These are phyloP conservation scores for Vaccinium darrowii DNA, from an alignment of 148 eudicot species.

Conservation along the genomic window DNA sequence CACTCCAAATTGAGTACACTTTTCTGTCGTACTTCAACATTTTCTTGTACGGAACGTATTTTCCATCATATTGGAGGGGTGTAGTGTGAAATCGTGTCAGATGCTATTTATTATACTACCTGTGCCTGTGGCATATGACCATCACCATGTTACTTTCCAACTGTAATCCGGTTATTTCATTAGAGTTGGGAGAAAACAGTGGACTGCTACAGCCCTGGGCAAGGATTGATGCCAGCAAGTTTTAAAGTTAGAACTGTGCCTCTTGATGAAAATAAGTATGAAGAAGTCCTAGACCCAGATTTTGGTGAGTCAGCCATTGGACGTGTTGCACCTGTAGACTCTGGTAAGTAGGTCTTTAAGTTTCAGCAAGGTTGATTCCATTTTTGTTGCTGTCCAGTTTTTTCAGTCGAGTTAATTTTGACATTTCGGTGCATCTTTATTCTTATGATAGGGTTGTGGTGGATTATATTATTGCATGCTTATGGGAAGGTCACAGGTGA, in stretches of 20 bases:
- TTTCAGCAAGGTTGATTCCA: background rate
- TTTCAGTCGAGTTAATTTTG: background rate
- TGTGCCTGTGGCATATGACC: background rate
- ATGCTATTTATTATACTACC: background rate
- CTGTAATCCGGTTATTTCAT: background rate
- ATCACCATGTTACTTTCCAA: background rate
- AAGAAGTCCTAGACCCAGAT: slow-evolving; percentile 71
- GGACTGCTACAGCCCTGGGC: slow-evolving; percentile 74
- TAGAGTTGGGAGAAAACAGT: slow-evolving; percentile 6
- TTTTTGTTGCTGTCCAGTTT: background rate
- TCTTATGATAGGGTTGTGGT: slow-evolving; percentile 69
- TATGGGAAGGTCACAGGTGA: slow-evolving; percentile 91
- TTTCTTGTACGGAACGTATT: background rate
- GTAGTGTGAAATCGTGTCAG: background rate
- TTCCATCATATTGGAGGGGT: background rate
- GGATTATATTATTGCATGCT: slow-evolving; percentile 83
- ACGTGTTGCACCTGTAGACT: slow-evolving; percentile 93
- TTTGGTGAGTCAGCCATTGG: slow-evolving; percentile 69
- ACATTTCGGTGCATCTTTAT: slow-evolving; percentile 8
- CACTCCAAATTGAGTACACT: background rate
- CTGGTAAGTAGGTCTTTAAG: slow-evolving; percentile 42
- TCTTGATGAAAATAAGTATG: slow-evolving; percentile 47
- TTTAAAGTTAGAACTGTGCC: slow-evolving; percentile 60
- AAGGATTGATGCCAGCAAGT: slow-evolving; percentile 76
- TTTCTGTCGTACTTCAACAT: background rate